Evolutionary conservation across 305 asterid species (phyloP), one percentile per base, ranked within the genome.

Genomic region (Withania somnifera): DNA sequence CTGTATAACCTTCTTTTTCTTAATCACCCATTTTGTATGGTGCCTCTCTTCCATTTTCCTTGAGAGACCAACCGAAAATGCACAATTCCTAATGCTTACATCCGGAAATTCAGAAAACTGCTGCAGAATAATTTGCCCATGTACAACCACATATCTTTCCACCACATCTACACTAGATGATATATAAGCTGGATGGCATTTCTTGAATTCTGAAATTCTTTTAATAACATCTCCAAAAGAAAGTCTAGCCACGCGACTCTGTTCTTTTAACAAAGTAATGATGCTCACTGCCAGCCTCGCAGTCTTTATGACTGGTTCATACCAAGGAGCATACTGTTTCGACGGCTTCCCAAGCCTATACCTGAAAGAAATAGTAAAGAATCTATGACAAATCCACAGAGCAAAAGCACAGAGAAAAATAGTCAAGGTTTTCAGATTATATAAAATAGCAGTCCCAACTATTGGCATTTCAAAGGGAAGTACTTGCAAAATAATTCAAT

Each of bases 311-410:
- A 96, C 97, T 84, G 90, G 92, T 79, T 90, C 91, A 80, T 92
- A 96, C 99, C 98, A 94, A 36, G 98, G 91, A 82, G 96, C 93
- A 86, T 96, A 96, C 80, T 94, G 99, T 82, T 94, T 96, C 51
- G 97, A 90, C 28, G 97, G 98, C 84, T 88, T 90, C 58, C 99
- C 98, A 80, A 96, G 98, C 88, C 98, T 92, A 82, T 96, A 96
- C 99, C 99, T 96, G 93, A 24, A 83, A 78, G 69, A 77, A 50
- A 38, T 60, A 80, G 42, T 47, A 73, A 45, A 73, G 79, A 58
- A 73, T 73, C 26, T 26, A 47, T 5, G 47, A 26, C 26, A 26
- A 47, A 47, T 47, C 42, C 6, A 2, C 81, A 83, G 68, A 84
- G 38, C 24, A 26, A 73, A 47, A 73, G 19, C 7, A 47, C 14